Evolutionary conservation across 1,139 yeast species (phyloP).

Genomic region (Kurtzmaniella natalensis): DNA sequence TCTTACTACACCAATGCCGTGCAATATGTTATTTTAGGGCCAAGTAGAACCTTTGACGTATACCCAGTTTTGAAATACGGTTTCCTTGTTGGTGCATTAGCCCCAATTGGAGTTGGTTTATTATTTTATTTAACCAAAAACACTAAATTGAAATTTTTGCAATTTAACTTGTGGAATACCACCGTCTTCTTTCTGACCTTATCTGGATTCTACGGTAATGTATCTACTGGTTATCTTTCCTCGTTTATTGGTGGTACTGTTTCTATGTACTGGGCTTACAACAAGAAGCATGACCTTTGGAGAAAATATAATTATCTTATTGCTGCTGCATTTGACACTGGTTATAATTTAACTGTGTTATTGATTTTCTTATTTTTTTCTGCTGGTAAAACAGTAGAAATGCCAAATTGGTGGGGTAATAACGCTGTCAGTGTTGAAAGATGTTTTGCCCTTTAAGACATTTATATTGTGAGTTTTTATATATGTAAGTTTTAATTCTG

Average conservation of each 20-base stretch:
- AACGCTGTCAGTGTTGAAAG: slow-evolving; percentile 37
- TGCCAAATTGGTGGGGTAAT: slow-evolving; percentile 51
- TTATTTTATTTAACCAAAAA: slow-evolving; percentile 17
- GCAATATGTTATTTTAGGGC: slow-evolving; percentile 48
- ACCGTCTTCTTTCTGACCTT: slow-evolving; percentile 47
- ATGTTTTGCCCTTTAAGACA: slow-evolving; percentile 27
- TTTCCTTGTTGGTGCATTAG: slow-evolving; percentile 35
- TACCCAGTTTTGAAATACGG: slow-evolving; percentile 43
- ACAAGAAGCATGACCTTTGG: slow-evolving; percentile 35
- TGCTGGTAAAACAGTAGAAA: slow-evolving; percentile 22
- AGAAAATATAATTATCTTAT: slow-evolving; percentile 41
- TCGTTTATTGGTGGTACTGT: slow-evolving; percentile 43
- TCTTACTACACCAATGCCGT: slow-evolving; percentile 44
- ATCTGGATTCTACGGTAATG: slow-evolving; percentile 45
- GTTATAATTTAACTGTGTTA: slow-evolving; percentile 39
- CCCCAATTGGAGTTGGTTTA: slow-evolving; percentile 30
- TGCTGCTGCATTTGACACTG: slow-evolving; percentile 50
- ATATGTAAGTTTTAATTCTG: too few relatives aligned
- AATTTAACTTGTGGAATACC: slow-evolving; percentile 41
- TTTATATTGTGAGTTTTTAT: not conserved
- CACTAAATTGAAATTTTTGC: slow-evolving; percentile 11
- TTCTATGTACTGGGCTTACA: slow-evolving; percentile 41
- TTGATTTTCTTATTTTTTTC: slow-evolving; percentile 34
- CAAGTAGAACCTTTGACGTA: slow-evolving; percentile 34
- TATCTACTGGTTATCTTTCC: slow-evolving; percentile 46